Base-by-base conservation (phyloP, 805 yeast genomes). In the Deakozyma indianensis region DNA sequence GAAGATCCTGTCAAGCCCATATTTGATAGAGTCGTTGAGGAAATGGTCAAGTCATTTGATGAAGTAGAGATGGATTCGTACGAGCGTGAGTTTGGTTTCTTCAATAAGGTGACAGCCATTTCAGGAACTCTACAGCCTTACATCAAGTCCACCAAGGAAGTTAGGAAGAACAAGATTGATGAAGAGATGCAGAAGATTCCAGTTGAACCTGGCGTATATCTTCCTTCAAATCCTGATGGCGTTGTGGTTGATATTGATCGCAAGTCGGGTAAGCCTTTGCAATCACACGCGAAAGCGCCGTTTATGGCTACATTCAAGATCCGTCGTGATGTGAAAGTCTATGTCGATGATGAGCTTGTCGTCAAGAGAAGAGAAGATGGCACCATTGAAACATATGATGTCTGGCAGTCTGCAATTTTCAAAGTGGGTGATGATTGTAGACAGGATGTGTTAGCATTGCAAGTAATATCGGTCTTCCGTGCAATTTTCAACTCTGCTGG, bases 401-500 rank as follows among this genome's bases (percentile, higher is more conserved):
- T 71, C 52, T 83, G 94, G 94, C 87, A 87, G 58, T 79, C 94
- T 58, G 98, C 98, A 14, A 94, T 92, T 61, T 92, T 92, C 74
- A 92, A 92, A 63, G 98, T 92, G 46, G 99, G 99, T 49, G 99
- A 92, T 66, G 99, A 92, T 64, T 90, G 97, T 68, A 75, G 99
- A 54, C 99, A 92, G 63, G 99, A 92, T 65, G 90, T 92, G 43
- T 71, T 92, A 53, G 96, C 96, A 0, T 68, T 92, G 48, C 99
- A 92, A 60, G 69, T 92, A 57, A 82, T 94, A 47, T 82, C 96
- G 2, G 79, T 92, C 29, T 92, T 94, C 70, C 74, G 95, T 55
- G 78, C 90, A 41, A 84, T 92, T 44, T 92, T 96, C 94, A 75
- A 77, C 50, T 74, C 77, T 51, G 78, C 83, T 11, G 97, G 97